These are phyloP conservation scores for Globisporangium ultimum DNA, from an alignment of 352 stramenopile genomes.

Conservation along the genomic window DNA sequence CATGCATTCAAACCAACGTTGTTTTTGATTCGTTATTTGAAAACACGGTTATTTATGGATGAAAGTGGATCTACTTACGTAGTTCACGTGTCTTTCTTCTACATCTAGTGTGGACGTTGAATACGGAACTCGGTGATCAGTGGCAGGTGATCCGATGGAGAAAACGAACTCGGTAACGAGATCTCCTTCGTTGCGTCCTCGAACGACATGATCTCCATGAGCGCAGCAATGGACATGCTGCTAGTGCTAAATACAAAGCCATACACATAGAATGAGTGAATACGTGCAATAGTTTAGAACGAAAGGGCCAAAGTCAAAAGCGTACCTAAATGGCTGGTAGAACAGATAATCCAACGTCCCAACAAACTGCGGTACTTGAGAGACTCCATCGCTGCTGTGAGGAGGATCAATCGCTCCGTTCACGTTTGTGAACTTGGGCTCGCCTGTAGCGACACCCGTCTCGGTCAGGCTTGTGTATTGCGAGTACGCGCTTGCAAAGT, in stretches of 20 bases:
- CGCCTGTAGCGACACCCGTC: not conserved
- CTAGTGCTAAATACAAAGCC: slow-evolving; percentile 8
- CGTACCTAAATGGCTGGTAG: slow-evolving; percentile 51
- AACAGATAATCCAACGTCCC: slow-evolving; percentile 85
- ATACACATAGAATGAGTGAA: not conserved
- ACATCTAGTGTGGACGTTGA: not conserved
- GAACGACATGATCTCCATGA: slow-evolving; percentile 72
- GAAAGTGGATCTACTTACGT: not conserved
- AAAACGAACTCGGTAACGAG: slow-evolving; percentile 59
- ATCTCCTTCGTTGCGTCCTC: slow-evolving; percentile 57
- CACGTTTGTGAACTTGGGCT: slow-evolving; percentile 77
- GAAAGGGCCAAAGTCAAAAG: not conserved
- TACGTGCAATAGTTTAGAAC: too few relatives aligned
- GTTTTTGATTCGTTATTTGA: slow-evolving; percentile 3
- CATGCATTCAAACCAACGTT: slow-evolving; percentile 4
- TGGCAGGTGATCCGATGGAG: slow-evolving; percentile 75
- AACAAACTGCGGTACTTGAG: slow-evolving; percentile 54
- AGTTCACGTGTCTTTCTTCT: slow-evolving; percentile 7
- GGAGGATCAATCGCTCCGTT: slow-evolving; percentile 36
- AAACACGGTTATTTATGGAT: slow-evolving; percentile 3
- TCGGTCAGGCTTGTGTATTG: slow-evolving; percentile 23
- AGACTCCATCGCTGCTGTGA: slow-evolving; percentile 16
- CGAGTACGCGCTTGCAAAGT: slow-evolving; percentile 58
- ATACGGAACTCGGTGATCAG: slow-evolving; percentile 67
- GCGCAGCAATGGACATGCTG: slow-evolving; percentile 31